Conservation (phyloP, 345 rosid species). For the Eucalyptus erythrocorys region DNA sequence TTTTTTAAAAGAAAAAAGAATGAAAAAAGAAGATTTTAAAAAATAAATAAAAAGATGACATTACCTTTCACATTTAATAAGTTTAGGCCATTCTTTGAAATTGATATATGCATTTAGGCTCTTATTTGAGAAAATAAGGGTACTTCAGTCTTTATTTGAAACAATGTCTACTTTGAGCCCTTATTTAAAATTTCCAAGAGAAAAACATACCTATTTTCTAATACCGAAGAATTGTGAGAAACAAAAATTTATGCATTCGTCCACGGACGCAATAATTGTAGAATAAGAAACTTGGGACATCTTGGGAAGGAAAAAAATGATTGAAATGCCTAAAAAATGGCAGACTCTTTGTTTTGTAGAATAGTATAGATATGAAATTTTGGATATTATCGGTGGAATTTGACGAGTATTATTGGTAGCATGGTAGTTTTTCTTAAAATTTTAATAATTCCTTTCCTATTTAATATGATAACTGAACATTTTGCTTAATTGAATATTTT, state of each 20-base stretch:
- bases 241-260: neutral
- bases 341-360: neutral
- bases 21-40: no score
- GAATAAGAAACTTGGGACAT: neutral
- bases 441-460: neutral
- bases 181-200: no score
- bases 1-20: no score
- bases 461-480: neutral
- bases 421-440: neutral
- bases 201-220: neutral
- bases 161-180: rapidly evolving
- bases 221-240: neutral
- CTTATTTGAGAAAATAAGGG: no score
- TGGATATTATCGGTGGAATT: neutral
- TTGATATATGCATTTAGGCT: no score
- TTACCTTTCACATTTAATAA: no score
- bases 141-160: rapidly evolving
- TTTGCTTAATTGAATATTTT: neutral
- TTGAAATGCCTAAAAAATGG: neutral
- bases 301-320: neutral
- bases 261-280: neutral
- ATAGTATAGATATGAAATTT: neutral
- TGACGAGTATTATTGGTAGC: neutral
- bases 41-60: no score
- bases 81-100: no score